Base-by-base conservation (phyloP, 2,329 filamentous ascomycete species). In the Aschersonia sp. region DNA sequence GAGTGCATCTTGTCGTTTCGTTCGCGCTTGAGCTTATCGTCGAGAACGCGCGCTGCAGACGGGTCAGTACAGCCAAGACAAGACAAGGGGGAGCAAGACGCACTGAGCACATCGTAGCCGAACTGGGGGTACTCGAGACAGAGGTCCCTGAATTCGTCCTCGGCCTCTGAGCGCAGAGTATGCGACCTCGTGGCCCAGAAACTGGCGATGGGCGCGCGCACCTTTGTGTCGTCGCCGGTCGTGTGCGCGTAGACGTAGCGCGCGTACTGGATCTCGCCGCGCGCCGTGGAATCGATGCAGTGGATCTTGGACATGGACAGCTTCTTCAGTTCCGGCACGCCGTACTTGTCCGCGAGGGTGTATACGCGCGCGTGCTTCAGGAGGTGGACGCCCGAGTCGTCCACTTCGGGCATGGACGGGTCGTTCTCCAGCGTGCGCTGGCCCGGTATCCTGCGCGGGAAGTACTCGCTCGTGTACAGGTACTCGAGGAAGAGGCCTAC, bases 121-220 rank as follows among this genome's bases (percentile, higher is more conserved):
- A 96, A 96, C 61, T 94, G 84, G 20, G 89, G 89, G 61, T 82
- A 89, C 67, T 95, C 85, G 62, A 95, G 69, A 68, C 89, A 95
- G 65, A 95, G 78, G 44, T 75, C 65, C 62, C 82, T 80, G 76
- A 95, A 95, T 66, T 94, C 86, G 5, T 78, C 75, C 65, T 94
- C 87, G 40, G 89, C 87, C 65, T 94, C 87, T 65, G 89, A 76
- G 20, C 89, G 83, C 53, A 95, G 70, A 9, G 86, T 82, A 67
- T 92, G 88, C 50, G 78, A 82, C 51, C 85, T 75, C 44, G 78
- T 83, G 5, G 88, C 88, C 89, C 89, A 95, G 71, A 94, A 94
- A 48, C 82, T 84, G n/a, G 86, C 88, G 46, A 95, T 80, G 1
- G 89, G 88, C 53, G 79, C 84, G 55, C 89, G 80, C 57, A 94